phyloP scores from a whole-genome alignment of 2,329 filamentous ascomycete species.

The Leptographium lundbergii region DNA sequence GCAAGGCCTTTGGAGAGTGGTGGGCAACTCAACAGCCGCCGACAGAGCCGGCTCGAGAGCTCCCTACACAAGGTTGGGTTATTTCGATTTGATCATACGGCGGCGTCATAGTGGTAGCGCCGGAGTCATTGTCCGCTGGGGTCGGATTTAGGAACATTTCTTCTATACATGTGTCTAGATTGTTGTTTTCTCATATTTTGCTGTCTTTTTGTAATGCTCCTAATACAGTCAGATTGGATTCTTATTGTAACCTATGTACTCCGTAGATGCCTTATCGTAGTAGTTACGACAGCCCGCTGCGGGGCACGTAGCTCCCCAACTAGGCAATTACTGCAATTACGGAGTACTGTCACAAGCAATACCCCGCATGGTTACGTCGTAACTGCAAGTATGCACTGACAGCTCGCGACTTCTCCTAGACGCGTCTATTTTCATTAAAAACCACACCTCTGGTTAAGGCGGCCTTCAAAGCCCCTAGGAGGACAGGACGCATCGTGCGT shows the following conservation, averaged over 20 bases:
- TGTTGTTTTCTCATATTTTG: not conserved
- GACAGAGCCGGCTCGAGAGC: constrained; percentile 3
- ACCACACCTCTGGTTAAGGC: too few relatives aligned
- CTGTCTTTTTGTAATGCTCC: not conserved
- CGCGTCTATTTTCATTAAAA: constrained; percentile 1
- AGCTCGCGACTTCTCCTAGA: not conserved
- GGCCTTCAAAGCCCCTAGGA: not conserved
- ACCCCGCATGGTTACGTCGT: constrained; percentile 1
- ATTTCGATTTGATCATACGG: not conserved
- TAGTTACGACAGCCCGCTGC: not conserved
- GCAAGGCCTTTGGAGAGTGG: constrained; percentile 3
- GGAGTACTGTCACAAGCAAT: not conserved
- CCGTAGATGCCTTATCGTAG: not conserved
- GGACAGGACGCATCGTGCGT: not conserved
- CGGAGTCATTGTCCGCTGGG: not conserved
- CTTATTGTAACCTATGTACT: not conserved
- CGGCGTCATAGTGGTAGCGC: not conserved
- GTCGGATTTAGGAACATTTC: not conserved
- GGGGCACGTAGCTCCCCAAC: not conserved
- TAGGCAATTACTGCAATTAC: not conserved
- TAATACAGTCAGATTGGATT: not conserved
- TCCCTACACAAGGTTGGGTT: constrained; percentile 1
- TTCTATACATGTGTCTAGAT: not conserved
- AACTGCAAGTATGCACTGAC: not conserved
- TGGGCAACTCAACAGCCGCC: constrained; percentile 9